phyloP scores from a whole-genome alignment of 2,329 filamentous ascomycete genomes.

The Dactylellina haptotyla region DNA sequence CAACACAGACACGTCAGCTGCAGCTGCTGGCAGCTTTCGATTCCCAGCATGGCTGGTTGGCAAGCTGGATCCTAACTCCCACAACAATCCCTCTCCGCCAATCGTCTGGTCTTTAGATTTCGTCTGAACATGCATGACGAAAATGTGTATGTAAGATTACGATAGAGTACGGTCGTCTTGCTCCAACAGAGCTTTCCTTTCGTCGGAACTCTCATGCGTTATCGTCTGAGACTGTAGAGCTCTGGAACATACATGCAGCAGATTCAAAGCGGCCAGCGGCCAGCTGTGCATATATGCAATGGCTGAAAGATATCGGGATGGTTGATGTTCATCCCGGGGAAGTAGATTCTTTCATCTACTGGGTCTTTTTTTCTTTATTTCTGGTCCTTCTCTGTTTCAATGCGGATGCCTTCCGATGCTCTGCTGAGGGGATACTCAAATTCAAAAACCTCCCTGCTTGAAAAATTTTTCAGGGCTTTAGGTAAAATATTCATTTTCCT shows the following conservation, averaged over 20 bases:
- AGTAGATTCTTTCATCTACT: not conserved
- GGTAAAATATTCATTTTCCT: not conserved
- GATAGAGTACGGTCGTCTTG: not conserved
- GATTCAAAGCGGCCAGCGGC: conserved; percentile 1
- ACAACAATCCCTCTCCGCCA: conserved; percentile 21
- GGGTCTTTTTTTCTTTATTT: no score
- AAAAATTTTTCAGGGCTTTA: not conserved
- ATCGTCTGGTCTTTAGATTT: not conserved
- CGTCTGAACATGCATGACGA: conserved; percentile 23
- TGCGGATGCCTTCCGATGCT: conserved; percentile 27
- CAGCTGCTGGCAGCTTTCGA: conserved; percentile 2
- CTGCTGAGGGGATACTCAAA: conserved; percentile 11
- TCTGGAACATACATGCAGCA: conserved; percentile 33
- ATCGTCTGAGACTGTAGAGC: conserved; percentile 26
- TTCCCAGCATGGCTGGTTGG: not conserved
- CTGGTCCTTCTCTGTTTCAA: not conserved
- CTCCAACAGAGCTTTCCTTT: conserved; percentile 15
- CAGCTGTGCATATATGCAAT: conserved; percentile 27
- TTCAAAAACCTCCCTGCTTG: not conserved
- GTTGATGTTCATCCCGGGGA: conserved; percentile 42
- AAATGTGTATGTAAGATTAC: conserved; percentile 38
- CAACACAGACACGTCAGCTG: conserved; percentile 39
- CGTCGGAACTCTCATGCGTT: conserved; percentile 47
- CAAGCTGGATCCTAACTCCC: no score
- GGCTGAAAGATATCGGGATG: not conserved